These are phyloP conservation scores for Iris pallida DNA, from an alignment of 116 monocot species.

Conservation along the genomic window DNA sequence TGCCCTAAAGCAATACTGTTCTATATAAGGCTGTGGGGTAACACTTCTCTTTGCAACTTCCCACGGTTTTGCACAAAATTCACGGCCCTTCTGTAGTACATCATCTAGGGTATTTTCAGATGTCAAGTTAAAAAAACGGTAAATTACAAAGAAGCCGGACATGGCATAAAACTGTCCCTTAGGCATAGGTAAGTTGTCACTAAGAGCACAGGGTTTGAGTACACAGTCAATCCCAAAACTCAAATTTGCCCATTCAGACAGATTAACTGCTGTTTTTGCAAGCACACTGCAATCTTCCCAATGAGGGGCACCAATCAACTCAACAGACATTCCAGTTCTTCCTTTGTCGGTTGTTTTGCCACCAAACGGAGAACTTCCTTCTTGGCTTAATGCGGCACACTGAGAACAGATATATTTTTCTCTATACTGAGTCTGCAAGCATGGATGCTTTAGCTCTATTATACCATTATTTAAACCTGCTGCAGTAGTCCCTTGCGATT, in stretches of 20 bases:
- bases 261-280: conserved; percentile 64
- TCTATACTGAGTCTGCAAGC: conserved; percentile 81
- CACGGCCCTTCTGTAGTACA: conserved; percentile 50
- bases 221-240: conserved; percentile 67
- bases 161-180: conserved; percentile 71
- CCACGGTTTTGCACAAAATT: conserved; percentile 75
- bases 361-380: conserved; percentile 51
- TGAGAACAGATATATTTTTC: conserved; percentile 73
- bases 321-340: conserved; percentile 34
- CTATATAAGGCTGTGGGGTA: conserved; percentile 82
- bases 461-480: conserved; percentile 29
- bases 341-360: conserved; percentile 29
- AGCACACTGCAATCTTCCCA: conserved; percentile 85
- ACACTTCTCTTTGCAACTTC: conserved; percentile 74
- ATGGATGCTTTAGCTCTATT: conserved; percentile 76
- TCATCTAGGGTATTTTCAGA: conserved; percentile 54
- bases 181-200: conserved; percentile 48
- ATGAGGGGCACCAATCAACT: conserved; percentile 62
- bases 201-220: conserved; percentile 75
- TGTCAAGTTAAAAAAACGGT: conserved; percentile 67
- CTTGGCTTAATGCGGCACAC: conserved; percentile 37
- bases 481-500: conserved; percentile 7
- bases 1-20: conserved; percentile 96
- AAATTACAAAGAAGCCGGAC: conserved; percentile 89
- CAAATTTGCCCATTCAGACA: conserved; percentile 62